phyloP scores from a whole-genome alignment of 768 basidiomycete species.

The Clavaria fumosa region DNA sequence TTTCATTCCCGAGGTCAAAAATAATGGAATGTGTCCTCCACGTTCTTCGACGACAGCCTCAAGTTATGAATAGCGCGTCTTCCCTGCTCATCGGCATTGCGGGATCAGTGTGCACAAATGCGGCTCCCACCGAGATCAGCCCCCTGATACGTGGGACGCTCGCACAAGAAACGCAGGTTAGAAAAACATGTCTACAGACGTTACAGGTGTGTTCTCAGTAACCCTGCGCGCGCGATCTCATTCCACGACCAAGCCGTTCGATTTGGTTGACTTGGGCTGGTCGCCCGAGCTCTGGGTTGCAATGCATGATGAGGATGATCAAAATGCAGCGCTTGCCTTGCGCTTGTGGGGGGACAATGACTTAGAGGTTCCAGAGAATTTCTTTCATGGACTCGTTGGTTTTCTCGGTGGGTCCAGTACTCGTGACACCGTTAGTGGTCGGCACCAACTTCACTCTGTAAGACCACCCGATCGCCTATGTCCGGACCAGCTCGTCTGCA shows the following conservation, averaged over 20 bases:
- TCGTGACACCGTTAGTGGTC: constrained; percentile 1
- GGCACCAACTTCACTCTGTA: constrained; percentile 54
- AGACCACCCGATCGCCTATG: constrained; percentile 63
- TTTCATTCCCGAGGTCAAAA: constrained; percentile 56
- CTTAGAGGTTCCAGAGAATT: constrained; percentile 62
- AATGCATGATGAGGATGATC: constrained; percentile 73
- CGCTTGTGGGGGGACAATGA: constrained; percentile 95
- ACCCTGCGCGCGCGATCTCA: background rate
- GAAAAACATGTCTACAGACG: constrained; percentile 81
- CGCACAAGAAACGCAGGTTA: constrained; percentile 73
- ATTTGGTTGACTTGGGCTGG: constrained; percentile 91
- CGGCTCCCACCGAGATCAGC: constrained; percentile 43
- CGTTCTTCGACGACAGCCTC: constrained; percentile 62
- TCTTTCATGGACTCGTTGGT: constrained; percentile 38
- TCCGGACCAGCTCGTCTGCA: constrained; percentile 52
- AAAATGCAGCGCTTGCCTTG: constrained; percentile 68
- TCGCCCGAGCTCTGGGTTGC: constrained; percentile 79
- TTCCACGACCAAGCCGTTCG: constrained; percentile 51
- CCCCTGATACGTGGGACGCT: constrained; percentile 62
- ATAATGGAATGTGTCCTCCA: constrained; percentile 57
- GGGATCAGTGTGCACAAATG: constrained; percentile 56
- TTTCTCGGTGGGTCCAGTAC: constrained; percentile 45
- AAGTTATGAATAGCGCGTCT: constrained; percentile 70
- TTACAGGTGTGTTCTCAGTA: constrained; percentile 43
- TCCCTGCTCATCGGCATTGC: constrained; percentile 69